Evolutionary conservation across 2,329 filamentous ascomycete genomes (phyloP).

Genomic region (Sclerotinia sclerotiorum): DNA sequence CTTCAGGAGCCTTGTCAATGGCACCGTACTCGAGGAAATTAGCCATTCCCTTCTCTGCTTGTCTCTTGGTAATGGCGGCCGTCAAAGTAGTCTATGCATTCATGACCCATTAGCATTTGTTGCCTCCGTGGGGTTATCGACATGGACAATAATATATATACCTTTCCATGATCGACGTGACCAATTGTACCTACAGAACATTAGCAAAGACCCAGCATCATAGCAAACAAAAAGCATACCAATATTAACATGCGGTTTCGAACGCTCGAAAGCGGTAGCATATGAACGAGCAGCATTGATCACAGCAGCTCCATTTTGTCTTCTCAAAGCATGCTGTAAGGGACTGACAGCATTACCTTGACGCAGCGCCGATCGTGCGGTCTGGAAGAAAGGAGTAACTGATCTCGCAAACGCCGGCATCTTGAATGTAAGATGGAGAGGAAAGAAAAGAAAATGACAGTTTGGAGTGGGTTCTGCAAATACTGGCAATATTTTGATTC

Average conservation of each 20-base stretch:
- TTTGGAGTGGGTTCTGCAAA: constrained; percentile 16
- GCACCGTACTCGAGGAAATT: constrained; percentile 95
- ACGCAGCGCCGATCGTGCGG: constrained; percentile 72
- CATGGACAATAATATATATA: constrained; percentile 45
- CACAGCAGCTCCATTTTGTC: constrained; percentile 62
- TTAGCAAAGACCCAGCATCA: constrained; percentile 26
- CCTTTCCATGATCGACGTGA: constrained; percentile 99
- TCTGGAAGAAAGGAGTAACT: constrained; percentile 76
- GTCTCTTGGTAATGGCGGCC: constrained; percentile 97
- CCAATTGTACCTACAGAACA: constrained; percentile 79
- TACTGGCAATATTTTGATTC: constrained; percentile 22
- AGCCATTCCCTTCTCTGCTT: constrained; percentile 90
- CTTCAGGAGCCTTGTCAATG: constrained; percentile 98
- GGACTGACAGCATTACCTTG: constrained; percentile 70
- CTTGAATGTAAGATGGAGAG: constrained; percentile 44
- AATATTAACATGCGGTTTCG: constrained; percentile 98
- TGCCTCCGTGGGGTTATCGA: not conserved
- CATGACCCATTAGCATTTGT: constrained; percentile 13
- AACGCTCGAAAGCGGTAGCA: constrained; percentile 71
- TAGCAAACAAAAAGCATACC: constrained; percentile 53
- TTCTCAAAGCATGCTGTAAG: constrained; percentile 67
- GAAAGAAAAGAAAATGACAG: constrained; percentile 20
- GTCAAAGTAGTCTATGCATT: constrained; percentile 82
- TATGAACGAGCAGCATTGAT: constrained; percentile 66
- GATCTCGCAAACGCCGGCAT: constrained; percentile 83